Conservation (phyloP, 2,329 filamentous ascomycete genomes). For the Polytolypa hystricis region DNA sequence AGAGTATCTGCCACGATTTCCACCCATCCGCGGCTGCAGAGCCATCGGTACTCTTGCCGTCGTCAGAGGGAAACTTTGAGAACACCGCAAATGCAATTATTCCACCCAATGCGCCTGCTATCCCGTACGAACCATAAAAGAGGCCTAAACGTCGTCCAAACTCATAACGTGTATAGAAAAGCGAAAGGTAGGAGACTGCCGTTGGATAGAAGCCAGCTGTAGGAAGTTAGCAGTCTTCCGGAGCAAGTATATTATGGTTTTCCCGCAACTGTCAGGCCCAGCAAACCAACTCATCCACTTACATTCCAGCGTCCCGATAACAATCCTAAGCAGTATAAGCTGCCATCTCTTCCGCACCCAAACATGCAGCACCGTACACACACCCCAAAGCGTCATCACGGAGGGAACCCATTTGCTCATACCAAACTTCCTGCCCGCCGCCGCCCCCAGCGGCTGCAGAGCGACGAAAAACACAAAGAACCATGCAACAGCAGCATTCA, state of each 20-base stretch:
- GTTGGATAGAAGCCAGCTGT: slow-evolving; percentile 48
- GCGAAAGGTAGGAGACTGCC: slow-evolving; percentile 46
- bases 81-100: slow-evolving; percentile 42
- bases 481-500: slow-evolving; percentile 46
- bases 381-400: slow-evolving; percentile 46
- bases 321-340: slow-evolving; percentile 34
- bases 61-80: slow-evolving; percentile 17
- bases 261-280: too few species aligned
- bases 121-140: slow-evolving; percentile 47
- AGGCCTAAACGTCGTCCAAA: slow-evolving; percentile 43
- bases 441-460: slow-evolving; percentile 45
- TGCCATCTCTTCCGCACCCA: slow-evolving; percentile 38
- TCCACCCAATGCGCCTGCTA: slow-evolving; percentile 47
- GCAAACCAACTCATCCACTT: slow-evolving; percentile 7
- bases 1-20: slow-evolving; percentile 42
- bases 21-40: slow-evolving; percentile 23
- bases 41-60: slow-evolving; percentile 19
- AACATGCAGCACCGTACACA: slow-evolving; percentile 38
- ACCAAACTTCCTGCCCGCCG: slow-evolving; percentile 28
- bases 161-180: slow-evolving; percentile 49
- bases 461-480: slow-evolving; percentile 51
- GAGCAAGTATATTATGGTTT: neutral
- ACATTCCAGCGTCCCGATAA: slow-evolving; percentile 39
- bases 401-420: slow-evolving; percentile 46
- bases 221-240: slow-evolving; percentile 13